A percentile compares a stretch with the other conserved stretches of the same genome.
Evolutionary conservation across 345 rosid species (phyloP).

Genomic region (Lepidium sativum): DNA sequence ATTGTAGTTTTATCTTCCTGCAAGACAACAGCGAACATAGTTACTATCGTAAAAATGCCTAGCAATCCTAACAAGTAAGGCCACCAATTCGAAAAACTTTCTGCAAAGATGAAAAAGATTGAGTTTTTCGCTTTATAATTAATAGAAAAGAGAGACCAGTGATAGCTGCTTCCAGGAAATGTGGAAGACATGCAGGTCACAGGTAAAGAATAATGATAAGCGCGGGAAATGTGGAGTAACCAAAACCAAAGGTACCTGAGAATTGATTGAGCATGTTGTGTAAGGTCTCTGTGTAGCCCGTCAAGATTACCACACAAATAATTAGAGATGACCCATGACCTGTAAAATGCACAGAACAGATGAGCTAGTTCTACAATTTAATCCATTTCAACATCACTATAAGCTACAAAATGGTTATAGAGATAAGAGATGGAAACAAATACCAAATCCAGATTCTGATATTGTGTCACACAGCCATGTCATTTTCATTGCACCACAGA

Average conservation of each 20-base stretch:
- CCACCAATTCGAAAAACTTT: slow-evolving; percentile 62
- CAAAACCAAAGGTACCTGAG: slow-evolving; percentile 47
- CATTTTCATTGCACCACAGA: slow-evolving; percentile 90
- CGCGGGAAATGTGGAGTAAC: background rate
- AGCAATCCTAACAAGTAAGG: slow-evolving; percentile 60
- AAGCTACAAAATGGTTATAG: background rate
- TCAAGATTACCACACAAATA: slow-evolving; percentile 87
- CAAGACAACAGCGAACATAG: slow-evolving; percentile 97
- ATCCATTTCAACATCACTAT: slow-evolving; percentile 3
- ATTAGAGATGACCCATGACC: slow-evolving; percentile 93
- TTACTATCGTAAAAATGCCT: slow-evolving; percentile 66
- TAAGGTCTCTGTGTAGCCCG: slow-evolving; percentile 85
- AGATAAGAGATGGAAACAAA: background rate
- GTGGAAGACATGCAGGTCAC: background rate
- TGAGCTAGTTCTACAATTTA: background rate
- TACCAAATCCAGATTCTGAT: slow-evolving; percentile 97
- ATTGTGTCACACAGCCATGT: slow-evolving; percentile 95
- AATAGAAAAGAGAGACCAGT: background rate
- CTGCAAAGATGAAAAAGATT: slow-evolving; percentile 32
- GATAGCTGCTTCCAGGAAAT: background rate
- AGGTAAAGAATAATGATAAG: slow-evolving; percentile 1
- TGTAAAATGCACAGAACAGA: slow-evolving; percentile 30
- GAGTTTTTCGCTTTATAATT: background rate
- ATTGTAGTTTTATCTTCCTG: slow-evolving; percentile 91
- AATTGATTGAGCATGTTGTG: slow-evolving; percentile 83